A percentile compares a stretch with the other conserved stretches of the same genome.
Conservation (phyloP, 768 basidiomycete species). For the Lactarius tabidus region DNA sequence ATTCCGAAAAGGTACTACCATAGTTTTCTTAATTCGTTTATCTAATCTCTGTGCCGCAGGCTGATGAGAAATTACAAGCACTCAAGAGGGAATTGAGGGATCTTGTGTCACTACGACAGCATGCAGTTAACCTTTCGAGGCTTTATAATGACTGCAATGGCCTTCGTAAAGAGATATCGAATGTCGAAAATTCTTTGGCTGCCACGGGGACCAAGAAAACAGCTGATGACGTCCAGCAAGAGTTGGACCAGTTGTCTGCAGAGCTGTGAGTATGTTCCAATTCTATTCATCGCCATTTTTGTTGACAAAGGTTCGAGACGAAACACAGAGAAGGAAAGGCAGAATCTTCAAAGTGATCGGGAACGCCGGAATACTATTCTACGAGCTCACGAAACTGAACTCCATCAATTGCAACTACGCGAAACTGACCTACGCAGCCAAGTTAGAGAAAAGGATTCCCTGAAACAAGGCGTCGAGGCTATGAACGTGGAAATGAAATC, state of each 20-base stretch:
- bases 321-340: conserved; percentile 59
- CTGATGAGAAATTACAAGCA: conserved; percentile 45
- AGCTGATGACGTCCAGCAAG: conserved; percentile 76
- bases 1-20: conserved; percentile 58
- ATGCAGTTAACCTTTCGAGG: conserved; percentile 54
- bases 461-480: conserved; percentile 52
- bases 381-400: conserved; percentile 53
- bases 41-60: conserved; percentile 36
- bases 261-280: conserved; percentile 54
- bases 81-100: conserved; percentile 61
- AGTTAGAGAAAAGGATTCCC: conserved; percentile 52
- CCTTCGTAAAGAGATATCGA: conserved; percentile 55
- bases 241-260: conserved; percentile 59
- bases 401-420: conserved; percentile 60
- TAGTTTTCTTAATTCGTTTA: background rate
- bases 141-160: conserved; percentile 55
- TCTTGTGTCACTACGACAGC: conserved; percentile 54
- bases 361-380: conserved; percentile 55
- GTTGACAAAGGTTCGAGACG: conserved; percentile 43
- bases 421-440: conserved; percentile 55
- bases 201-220: conserved; percentile 76
- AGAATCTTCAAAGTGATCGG: conserved; percentile 51
- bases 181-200: conserved; percentile 65
- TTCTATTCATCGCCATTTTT: background rate
- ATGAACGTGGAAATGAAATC: conserved; percentile 55